Evolutionary conservation across 2,329 filamentous ascomycete species (phyloP), one percentile per base, ranked within the genome.

Genomic region (Aspergillus novofumigatus): DNA sequence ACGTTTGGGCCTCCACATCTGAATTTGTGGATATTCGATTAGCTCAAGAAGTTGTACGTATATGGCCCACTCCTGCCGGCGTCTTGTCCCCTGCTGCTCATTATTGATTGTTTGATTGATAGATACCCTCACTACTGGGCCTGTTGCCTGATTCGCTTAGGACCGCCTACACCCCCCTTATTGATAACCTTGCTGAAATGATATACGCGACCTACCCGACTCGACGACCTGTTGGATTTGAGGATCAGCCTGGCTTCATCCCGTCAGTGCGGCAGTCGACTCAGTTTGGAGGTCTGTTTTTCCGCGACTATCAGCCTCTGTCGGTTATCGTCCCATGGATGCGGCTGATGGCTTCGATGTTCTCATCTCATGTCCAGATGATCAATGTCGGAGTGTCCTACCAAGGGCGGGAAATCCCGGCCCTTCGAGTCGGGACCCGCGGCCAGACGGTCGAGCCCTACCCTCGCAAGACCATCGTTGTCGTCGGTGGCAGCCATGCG

Each of bases 321-420:
- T 86, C 89, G 3, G 92, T 91, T 49, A 89, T 96, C 56, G 78
- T 84, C n/a, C 90, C 89, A 38, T 99, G 94, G 94, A 92, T 97
- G 88, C 86, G 86, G 51, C 82, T 97, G 42, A 83, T 97, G 63
- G 85, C 91, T 48, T 93, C 91, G 55, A 92, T 97, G 84, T 97
- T 97, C 71, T 88, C 91, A 0, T 87, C 86, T 0, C 87, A 92
- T 64, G 89, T 93, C 45, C 81, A 85, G 53, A 83, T 88, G 63
- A 84, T 89, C 61, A 89, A 78, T 56, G 85, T 97, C 38, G 94
- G 94, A n/a, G 81, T 84, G n/a, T 90, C 90, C 1, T 93, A 87
- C 66, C 90, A 97, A 75, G 92, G 91, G 4, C 88, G 92, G 55
- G 88, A 92, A 58, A 97, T 99, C 55, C 84, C 86, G 10, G 93